These are phyloP conservation scores for Barnettozyma pratensis DNA, from an alignment of 805 yeast genomes.

Conservation along the genomic window DNA sequence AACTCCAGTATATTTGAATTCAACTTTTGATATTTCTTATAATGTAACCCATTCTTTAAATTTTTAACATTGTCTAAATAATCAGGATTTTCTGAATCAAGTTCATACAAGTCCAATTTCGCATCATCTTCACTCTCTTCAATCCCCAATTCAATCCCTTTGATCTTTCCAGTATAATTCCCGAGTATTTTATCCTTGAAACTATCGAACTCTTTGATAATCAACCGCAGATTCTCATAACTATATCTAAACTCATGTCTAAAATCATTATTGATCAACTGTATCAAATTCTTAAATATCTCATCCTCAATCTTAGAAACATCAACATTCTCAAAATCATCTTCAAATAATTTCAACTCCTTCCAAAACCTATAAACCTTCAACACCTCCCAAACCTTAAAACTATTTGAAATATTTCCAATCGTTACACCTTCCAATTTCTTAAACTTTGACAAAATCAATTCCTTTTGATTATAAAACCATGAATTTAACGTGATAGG, in stretches of 20 bases:
- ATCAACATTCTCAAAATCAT: not conserved
- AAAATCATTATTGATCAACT: conserved; percentile 1
- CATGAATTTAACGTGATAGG: conserved; percentile 3
- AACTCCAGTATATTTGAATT: not conserved
- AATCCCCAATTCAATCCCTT: not conserved
- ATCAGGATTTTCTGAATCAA: conserved; percentile 5
- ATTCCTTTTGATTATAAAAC: not conserved
- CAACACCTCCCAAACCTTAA: conserved; percentile 5
- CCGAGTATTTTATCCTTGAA: not conserved
- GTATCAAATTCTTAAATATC: conserved; percentile 2
- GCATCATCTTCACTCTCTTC: not conserved
- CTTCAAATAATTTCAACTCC: not conserved
- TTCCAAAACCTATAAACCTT: conserved; percentile 5
- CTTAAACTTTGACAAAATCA: conserved; percentile 4
- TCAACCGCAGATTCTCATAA: conserved; percentile 1
- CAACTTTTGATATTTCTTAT: conserved; percentile 6
- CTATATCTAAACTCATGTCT: not conserved
- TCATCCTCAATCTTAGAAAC: not conserved
- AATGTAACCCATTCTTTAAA: conserved; percentile 11
- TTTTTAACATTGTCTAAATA: conserved; percentile 7
- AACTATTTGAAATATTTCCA: not conserved
- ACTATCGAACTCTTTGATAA: not conserved
- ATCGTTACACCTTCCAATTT: not conserved
- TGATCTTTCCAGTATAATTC: not conserved
- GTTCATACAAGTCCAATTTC: conserved; percentile 7